These are phyloP conservation scores for Diaporthe eres DNA, from an alignment of 2,329 filamentous ascomycete genomes.

Conservation along the genomic window DNA sequence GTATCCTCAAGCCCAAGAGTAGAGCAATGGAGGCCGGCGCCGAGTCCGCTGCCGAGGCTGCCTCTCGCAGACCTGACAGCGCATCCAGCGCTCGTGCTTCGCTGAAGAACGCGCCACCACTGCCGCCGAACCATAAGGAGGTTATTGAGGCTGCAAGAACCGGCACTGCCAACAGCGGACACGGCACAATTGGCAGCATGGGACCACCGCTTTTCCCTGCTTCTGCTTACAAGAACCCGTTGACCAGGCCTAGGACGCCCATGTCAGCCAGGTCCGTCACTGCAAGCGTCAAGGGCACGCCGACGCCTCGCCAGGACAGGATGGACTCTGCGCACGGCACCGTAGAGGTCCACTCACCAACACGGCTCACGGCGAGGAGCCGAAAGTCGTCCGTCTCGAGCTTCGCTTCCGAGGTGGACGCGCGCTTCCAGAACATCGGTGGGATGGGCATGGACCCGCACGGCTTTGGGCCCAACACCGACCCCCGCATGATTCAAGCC, in stretches of 20 bases:
- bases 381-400: conserved; percentile 92
- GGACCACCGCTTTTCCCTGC: conserved; percentile 88
- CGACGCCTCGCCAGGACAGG: conserved; percentile 68
- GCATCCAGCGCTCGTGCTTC: conserved; percentile 73
- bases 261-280: conserved; percentile 59
- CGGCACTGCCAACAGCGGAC: conserved; percentile 63
- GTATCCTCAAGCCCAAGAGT: conserved; percentile 55
- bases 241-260: conserved; percentile 73
- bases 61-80: conserved; percentile 76
- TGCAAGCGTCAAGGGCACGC: conserved; percentile 60
- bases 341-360: conserved; percentile 64
- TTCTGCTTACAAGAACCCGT: conserved; percentile 70
- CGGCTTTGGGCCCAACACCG: conserved; percentile 80
- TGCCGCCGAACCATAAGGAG: conserved; percentile 87
- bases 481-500: conserved; percentile 98
- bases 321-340: conserved; percentile 62
- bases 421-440: conserved; percentile 80
- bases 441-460: conserved; percentile 63
- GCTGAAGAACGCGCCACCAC: conserved; percentile 71
- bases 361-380: conserved; percentile 57
- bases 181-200: conserved; percentile 69
- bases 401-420: conserved; percentile 94
- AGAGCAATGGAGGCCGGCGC: conserved; percentile 53
- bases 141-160: conserved; percentile 84
- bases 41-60: conserved; percentile 55